Base-by-base conservation (phyloP, 2,329 filamentous ascomycete species). In the Neonectria punicea region DNA sequence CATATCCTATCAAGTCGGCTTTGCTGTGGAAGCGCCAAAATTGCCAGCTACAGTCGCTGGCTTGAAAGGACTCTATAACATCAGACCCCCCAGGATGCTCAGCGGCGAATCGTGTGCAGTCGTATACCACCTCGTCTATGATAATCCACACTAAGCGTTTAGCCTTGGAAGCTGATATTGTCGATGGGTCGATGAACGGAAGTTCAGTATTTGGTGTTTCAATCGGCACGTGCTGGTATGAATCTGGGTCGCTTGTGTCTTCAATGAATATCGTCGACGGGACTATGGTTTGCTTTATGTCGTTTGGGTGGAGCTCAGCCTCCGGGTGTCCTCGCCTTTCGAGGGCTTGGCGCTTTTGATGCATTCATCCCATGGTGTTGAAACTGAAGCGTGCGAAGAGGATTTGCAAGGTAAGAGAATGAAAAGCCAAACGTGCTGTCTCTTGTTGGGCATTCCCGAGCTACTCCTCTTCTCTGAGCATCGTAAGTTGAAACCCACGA, bases 11-110 rank as follows among this genome's bases (percentile, higher is more conserved):
- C 43, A 67, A 30, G 5, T 65, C 28, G 30, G 58, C 57, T 32
- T 54, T 46, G 5, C 57, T 5, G n/a, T 65, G 61, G 16, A 67
- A 67, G 22, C 65, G 55, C 58, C 58, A 67, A 18, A 67, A 67
- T 14, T 67, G 58, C 65, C 58, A 67, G 3, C 47, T 61, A 16
- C 58, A 67, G 28, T 67, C 56, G 5, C 44, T 53, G 14, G 50
- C 46, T 49, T 41, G 6, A 13, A 65, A 62, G 0, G 53, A 30
- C 14, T 56, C 13, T 6, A 65, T 20, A 7, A 62, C 43, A 16
- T 44, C 28, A 28, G 49, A 25, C 13, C 57, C 57, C 5, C 46
- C 57, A 0, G 57, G 57, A 13, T 59, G 57, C 18, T 59, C 36
- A 3, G 30, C 8, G 20, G 25, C 36, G 22, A 59, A 59, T 9